phyloP scores from a whole-genome alignment of 2,329 filamentous ascomycete genomes.

The Hypoxylon sp. region DNA sequence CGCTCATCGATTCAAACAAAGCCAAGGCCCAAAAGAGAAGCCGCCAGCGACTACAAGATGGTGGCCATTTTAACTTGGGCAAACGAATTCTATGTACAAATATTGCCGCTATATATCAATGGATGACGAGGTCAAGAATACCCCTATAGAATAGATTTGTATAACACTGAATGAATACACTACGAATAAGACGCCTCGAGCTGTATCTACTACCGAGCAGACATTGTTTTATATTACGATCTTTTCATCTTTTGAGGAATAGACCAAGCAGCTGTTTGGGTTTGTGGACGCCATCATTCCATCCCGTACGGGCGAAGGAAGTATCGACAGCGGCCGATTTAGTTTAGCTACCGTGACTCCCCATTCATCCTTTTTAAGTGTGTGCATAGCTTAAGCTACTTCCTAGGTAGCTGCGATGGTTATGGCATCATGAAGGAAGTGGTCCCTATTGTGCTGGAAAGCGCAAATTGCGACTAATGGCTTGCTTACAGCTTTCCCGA shows the following conservation, averaged over 20 bases:
- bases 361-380: not conserved
- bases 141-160: slow-evolving; percentile 15
- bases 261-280: not conserved
- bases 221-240: not conserved
- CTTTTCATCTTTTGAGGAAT: not conserved
- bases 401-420: not conserved
- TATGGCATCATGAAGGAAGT: not conserved
- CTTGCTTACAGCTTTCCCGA: not conserved
- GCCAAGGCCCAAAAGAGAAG: not conserved
- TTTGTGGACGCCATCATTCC: not conserved
- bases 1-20: not conserved
- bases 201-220: not conserved
- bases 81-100: slow-evolving; percentile 9
- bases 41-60: not conserved
- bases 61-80: not conserved
- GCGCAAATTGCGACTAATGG: not conserved
- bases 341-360: not conserved
- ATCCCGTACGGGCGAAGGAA: not conserved
- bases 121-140: slow-evolving; percentile 20
- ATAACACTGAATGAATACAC: not conserved
- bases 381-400: no score
- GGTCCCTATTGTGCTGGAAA: slow-evolving; percentile 2
- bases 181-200: not conserved
- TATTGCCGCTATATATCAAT: slow-evolving; percentile 7
- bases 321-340: not conserved